phyloP scores from a whole-genome alignment of 1,139 yeast genomes.

The Geotrichum carabidarum region DNA sequence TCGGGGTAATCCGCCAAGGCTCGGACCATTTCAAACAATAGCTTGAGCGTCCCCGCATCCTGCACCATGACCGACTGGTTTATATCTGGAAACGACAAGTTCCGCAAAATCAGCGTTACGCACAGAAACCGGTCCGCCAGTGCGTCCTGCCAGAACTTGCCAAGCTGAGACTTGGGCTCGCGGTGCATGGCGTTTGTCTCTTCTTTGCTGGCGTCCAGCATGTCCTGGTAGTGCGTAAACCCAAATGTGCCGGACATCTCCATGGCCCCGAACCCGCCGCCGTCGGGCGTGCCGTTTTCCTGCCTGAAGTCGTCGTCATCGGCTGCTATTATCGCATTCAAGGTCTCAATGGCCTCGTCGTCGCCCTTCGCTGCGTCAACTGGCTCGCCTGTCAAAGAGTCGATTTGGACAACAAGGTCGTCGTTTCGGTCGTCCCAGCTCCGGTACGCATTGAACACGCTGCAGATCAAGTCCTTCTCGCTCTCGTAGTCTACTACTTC shows the following conservation, averaged over 20 bases:
- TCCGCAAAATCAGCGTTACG: conserved; percentile 75
- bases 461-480: conserved; percentile 43
- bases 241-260: conserved; percentile 20
- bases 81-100: conserved; percentile 63
- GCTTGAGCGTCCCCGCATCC: conserved; percentile 30
- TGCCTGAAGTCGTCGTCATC: conserved; percentile 10
- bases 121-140: conserved; percentile 72
- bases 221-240: conserved; percentile 38
- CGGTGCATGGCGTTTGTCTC: conserved; percentile 65
- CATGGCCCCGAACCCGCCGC: neutral
- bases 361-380: conserved; percentile 34
- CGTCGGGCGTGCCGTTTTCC: neutral
- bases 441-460: conserved; percentile 50
- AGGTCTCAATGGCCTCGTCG: neutral
- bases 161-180: conserved; percentile 47
- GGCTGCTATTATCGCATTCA: conserved; percentile 24
- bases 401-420: conserved; percentile 46
- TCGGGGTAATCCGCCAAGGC: conserved; percentile 48
- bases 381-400: conserved; percentile 59
- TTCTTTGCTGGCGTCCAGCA: conserved; percentile 50
- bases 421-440: conserved; percentile 24
- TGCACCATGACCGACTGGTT: conserved; percentile 41
- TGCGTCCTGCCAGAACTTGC: conserved; percentile 46
- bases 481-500: conserved; percentile 1
- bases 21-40: conserved; percentile 34